These are phyloP conservation scores for Isabelozyma rhagii DNA, from an alignment of 805 yeast genomes.

Conservation along the genomic window DNA sequence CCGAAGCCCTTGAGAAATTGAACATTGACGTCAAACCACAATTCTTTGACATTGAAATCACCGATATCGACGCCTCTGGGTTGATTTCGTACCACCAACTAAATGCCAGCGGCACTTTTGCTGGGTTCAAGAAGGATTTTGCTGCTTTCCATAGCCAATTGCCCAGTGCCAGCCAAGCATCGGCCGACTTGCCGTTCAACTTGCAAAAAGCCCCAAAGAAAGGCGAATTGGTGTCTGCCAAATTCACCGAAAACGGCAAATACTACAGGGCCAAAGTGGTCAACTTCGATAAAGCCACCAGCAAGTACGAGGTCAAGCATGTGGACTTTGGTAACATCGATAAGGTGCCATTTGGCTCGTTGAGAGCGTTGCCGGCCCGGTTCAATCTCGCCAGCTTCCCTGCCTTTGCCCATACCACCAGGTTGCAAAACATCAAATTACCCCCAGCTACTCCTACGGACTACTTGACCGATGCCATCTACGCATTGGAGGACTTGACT, in stretches of 20 bases:
- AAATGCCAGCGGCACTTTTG: slow-evolving; percentile 35
- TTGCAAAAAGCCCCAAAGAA: slow-evolving; percentile 45
- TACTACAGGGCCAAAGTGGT: slow-evolving; percentile 58
- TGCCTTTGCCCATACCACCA: slow-evolving; percentile 55
- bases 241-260: slow-evolving; percentile 49
- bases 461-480: slow-evolving; percentile 52
- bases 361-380: slow-evolving; percentile 53
- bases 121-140: slow-evolving; percentile 45
- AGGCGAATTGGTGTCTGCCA: slow-evolving; percentile 57
- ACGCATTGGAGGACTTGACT: slow-evolving; percentile 50
- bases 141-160: slow-evolving; percentile 40
- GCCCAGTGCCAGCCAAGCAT: slow-evolving; percentile 32
- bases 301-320: slow-evolving; percentile 49
- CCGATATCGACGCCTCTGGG: slow-evolving; percentile 45
- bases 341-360: slow-evolving; percentile 38
- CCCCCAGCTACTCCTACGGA: slow-evolving; percentile 59
- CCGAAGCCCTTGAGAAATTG: slow-evolving; percentile 14
- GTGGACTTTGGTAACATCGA: slow-evolving; percentile 61
- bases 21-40: slow-evolving; percentile 31
- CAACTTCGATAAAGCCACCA: slow-evolving; percentile 41
- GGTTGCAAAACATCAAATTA: slow-evolving; percentile 49
- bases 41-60: slow-evolving; percentile 52
- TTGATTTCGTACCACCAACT: slow-evolving; percentile 44
- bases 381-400: slow-evolving; percentile 39
- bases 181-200: slow-evolving; percentile 37